Evolutionary conservation across 495 filamentous ascomycete species (phyloP), one percentile per base, ranked within the genome.

Genomic region (Tricharina praecox): DNA sequence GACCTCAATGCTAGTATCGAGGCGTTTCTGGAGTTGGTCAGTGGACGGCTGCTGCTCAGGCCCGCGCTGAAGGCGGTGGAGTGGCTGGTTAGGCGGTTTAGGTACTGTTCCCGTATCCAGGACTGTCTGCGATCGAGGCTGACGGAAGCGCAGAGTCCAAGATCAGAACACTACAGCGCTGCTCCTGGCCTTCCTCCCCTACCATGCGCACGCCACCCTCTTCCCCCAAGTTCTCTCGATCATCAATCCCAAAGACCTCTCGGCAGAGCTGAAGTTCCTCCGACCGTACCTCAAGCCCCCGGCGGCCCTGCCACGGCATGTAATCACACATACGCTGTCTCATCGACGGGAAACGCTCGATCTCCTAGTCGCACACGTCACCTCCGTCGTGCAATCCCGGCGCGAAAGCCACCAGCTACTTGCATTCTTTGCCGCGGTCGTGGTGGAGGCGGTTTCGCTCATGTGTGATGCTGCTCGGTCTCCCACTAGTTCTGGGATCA

Each of bases 61-160:
- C 86, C 88, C 13, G 84, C 82, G 1, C 71, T 90, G 11, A 93
- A 87, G 55, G 82, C 85, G 3, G 68, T 95, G 25, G 92, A 99
- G 66, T 99, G 90, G 90, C 70, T 95, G 19, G 71, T 99, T 24
- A 70, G 90, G 57, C 72, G 86, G 49, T 99, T 96, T 52, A 74
- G 85, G 87, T 95, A 67, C 23, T 72, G 38, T 28, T 47, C 25
- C 39, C 7, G 28, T 35, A 0, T 33, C 26, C 45, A 44, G n/a
- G 4, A 20, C 30, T 25, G 24, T 34, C 3, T 35, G 21, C 18
- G 9, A 33, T n/a, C 8, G 7, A 23, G 32, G 33, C 13, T 39
- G 47, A n/a, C 68, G 74, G 57, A 73, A 51, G 23, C 7, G 47
- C 15, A 1, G 90, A 49, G 69, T 90, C 23, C 90, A 96, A 61